These are phyloP conservation scores for Fusarium udum DNA, from an alignment of 2,329 filamentous ascomycete genomes.

Conservation along the genomic window DNA sequence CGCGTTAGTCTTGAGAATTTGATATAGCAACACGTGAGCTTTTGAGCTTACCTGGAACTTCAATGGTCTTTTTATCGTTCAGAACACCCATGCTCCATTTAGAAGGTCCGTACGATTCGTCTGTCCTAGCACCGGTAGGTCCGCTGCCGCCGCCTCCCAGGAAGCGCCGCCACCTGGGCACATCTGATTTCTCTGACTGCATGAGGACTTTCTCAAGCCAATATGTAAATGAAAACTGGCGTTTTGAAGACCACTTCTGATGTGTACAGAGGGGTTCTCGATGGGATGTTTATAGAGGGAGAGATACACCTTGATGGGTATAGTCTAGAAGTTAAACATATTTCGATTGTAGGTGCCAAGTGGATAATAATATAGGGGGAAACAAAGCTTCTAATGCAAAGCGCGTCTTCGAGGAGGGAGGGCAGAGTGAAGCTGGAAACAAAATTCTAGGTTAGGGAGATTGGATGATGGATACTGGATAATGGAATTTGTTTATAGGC, in stretches of 20 bases:
- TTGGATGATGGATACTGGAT: background rate
- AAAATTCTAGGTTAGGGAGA: background rate
- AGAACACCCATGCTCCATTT: slow-evolving; percentile 80
- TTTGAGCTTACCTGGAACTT: slow-evolving; percentile 77
- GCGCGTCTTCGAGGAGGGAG: background rate
- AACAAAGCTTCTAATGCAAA: background rate
- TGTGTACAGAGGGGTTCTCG: background rate
- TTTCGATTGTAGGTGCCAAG: slow-evolving; percentile 1
- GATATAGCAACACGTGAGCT: background rate
- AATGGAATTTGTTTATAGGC: background rate
- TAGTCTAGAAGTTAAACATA: background rate
- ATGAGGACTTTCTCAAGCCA: slow-evolving; percentile 9
- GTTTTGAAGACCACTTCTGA: background rate
- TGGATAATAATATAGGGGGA: background rate
- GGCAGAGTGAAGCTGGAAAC: background rate
- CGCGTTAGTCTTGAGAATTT: slow-evolving; percentile 7
- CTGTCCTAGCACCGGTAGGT: slow-evolving; percentile 6
- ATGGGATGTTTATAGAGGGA: background rate
- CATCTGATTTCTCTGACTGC: slow-evolving; percentile 21
- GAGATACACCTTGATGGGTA: slow-evolving; percentile 7
- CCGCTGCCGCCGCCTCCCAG: slow-evolving; percentile 20
- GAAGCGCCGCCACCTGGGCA: slow-evolving; percentile 34
- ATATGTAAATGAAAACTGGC: background rate
- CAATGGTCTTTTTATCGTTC: slow-evolving; percentile 81
- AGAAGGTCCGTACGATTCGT: slow-evolving; percentile 38